Evolutionary conservation across 1,284 basidiomycete genomes (phyloP).

Genomic region (Cryptococcus sp.): DNA sequence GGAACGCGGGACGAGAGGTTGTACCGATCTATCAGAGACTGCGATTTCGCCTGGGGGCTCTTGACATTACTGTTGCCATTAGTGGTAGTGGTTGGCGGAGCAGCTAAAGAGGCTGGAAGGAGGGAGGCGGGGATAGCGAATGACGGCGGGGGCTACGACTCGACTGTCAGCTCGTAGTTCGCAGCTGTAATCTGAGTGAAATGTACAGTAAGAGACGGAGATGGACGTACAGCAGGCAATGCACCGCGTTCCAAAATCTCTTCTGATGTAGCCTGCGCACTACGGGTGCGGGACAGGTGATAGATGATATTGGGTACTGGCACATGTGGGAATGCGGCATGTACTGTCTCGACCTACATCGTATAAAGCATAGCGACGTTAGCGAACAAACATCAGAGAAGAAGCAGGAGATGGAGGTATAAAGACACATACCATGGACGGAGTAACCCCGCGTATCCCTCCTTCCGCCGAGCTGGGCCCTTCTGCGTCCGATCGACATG

Average conservation of each 20-base stretch:
- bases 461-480: constrained; percentile 23
- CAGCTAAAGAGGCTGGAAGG: constrained; percentile 21
- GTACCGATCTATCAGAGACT: constrained; percentile 44
- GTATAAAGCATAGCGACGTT: background rate
- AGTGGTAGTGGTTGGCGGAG: constrained; percentile 10
- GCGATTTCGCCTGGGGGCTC: constrained; percentile 9
- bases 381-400: background rate
- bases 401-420: background rate
- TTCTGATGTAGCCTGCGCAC: constrained; percentile 50
- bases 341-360: constrained; percentile 48
- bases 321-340: constrained; percentile 51
- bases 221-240: constrained; percentile 43
- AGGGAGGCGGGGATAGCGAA: constrained; percentile 36
- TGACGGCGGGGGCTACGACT: constrained; percentile 30
- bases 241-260: constrained; percentile 48
- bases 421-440: constrained; percentile 37
- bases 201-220: background rate
- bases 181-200: background rate
- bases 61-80: constrained; percentile 9
- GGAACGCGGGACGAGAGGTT: constrained; percentile 27
- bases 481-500: constrained; percentile 2
- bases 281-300: constrained; percentile 48
- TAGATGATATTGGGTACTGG: constrained; percentile 48
- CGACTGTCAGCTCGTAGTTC: background rate
- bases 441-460: constrained; percentile 38